Conservation (phyloP, 1,139 yeast genomes). For the Suhomyces coccinellae region DNA sequence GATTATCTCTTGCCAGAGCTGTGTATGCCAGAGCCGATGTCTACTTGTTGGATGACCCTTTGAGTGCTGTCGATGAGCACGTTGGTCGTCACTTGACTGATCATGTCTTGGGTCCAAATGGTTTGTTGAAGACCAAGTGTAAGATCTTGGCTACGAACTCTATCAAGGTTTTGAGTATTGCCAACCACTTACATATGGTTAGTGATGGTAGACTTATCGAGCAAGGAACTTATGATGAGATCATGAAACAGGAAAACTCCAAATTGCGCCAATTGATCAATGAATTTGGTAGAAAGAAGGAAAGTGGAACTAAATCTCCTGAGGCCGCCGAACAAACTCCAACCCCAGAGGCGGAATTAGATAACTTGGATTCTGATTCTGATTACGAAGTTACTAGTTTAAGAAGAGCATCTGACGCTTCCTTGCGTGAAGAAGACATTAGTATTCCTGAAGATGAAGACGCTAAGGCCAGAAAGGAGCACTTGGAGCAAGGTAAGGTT, state of each 20-base stretch:
- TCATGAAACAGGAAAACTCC: conserved; percentile 53
- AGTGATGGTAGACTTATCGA: conserved; percentile 78
- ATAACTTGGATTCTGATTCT: conserved; percentile 14
- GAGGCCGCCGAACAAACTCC: conserved; percentile 15
- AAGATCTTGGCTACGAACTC: conserved; percentile 86
- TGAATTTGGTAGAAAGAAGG: conserved; percentile 69
- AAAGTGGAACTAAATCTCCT: conserved; percentile 9
- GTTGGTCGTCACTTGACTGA: conserved; percentile 83
- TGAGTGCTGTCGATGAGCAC: conserved; percentile 94
- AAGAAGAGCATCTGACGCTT: conserved; percentile 70
- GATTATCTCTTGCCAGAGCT: conserved; percentile 90
- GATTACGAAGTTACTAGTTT: conserved; percentile 46
- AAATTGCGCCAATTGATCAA: conserved; percentile 62
- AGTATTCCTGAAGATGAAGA: conserved; percentile 48
- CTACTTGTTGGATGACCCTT: conserved; percentile 86
- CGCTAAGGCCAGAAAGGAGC: conserved; percentile 58
- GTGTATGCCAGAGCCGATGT: conserved; percentile 94
- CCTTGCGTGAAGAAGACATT: conserved; percentile 41
- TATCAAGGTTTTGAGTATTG: conserved; percentile 78
- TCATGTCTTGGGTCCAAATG: conserved; percentile 77
- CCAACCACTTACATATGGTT: conserved; percentile 71
- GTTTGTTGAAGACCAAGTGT: conserved; percentile 75
- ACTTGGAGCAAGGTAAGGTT: conserved; percentile 90
- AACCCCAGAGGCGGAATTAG: conserved; percentile 11
- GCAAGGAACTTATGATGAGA: conserved; percentile 67